Percentiles rank a stretch among this genome's conserved stretches.
Conservation (phyloP, 805 yeast genomes). For the Saccharomyces eubayanus region DNA sequence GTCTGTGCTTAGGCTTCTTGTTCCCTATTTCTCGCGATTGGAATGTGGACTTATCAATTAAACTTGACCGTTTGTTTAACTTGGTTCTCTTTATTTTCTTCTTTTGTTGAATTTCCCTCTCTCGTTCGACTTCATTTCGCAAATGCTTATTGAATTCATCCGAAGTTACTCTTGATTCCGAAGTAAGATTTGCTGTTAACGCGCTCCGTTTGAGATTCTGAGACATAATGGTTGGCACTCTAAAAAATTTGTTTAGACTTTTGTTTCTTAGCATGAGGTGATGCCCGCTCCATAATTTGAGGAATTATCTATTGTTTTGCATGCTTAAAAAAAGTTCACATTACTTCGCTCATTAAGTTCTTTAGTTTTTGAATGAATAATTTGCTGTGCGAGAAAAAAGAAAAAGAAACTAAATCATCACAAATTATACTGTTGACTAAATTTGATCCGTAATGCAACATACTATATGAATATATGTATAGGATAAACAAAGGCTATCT, state of each 20-base stretch:
- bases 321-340: background rate
- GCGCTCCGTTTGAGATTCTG: background rate
- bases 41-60: background rate
- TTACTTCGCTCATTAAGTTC: background rate
- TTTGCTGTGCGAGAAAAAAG: background rate
- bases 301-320: background rate
- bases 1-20: slow-evolving; percentile 38
- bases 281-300: background rate
- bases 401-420: background rate
- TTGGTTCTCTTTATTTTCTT: slow-evolving; percentile 6
- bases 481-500: background rate
- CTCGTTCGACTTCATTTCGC: slow-evolving; percentile 9
- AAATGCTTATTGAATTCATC: slow-evolving; percentile 10
- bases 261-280: background rate
- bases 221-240: background rate
- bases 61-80: slow-evolving; percentile 1
- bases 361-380: background rate
- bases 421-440: background rate
- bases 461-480: background rate
- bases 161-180: background rate
- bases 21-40: slow-evolving; percentile 8
- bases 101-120: slow-evolving; percentile 7
- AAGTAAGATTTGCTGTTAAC: slow-evolving; percentile 7
- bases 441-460: background rate
- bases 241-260: background rate